Evolutionary conservation across 805 yeast species (phyloP).

Genomic region (Starmerella bombicola): DNA sequence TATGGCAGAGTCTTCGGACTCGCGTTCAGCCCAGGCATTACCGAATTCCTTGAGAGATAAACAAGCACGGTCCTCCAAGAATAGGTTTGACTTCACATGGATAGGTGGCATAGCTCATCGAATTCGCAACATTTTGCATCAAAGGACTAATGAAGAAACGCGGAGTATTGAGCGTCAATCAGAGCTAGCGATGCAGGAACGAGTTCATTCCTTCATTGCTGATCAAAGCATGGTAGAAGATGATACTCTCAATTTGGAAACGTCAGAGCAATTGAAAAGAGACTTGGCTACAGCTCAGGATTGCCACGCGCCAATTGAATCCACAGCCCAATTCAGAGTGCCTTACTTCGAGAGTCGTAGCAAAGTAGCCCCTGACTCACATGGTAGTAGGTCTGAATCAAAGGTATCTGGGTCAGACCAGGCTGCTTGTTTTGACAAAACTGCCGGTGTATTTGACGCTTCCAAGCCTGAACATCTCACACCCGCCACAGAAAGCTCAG

Average conservation of each 20-base stretch:
- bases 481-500: too few relatives aligned
- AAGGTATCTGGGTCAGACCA: too few relatives aligned
- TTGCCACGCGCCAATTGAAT: too few relatives aligned
- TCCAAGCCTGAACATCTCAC: too few relatives aligned
- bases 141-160: conserved; percentile 5
- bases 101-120: conserved; percentile 7
- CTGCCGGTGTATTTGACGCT: too few relatives aligned
- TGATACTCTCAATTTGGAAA: conserved; percentile 2
- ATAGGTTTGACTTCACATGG: conserved; percentile 13
- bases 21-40: conserved; percentile 2
- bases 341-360: too few relatives aligned
- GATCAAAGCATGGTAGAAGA: conserved; percentile 4
- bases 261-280: conserved; percentile 6
- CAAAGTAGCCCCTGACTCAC: too few relatives aligned
- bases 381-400: too few relatives aligned
- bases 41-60: conserved; percentile 6
- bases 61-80: not conserved
- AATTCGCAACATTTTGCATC: conserved; percentile 5
- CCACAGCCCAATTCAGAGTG: too few relatives aligned
- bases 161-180: conserved; percentile 10
- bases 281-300: not conserved
- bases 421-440: too few relatives aligned
- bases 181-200: conserved; percentile 2
- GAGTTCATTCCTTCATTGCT: not conserved
- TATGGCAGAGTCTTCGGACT: too few relatives aligned